A percentile compares a stretch with the other conserved stretches of the same genome.
These are phyloP conservation scores for Septoria petroselini DNA, from an alignment of 2,329 filamentous ascomycete species.

Conservation along the genomic window DNA sequence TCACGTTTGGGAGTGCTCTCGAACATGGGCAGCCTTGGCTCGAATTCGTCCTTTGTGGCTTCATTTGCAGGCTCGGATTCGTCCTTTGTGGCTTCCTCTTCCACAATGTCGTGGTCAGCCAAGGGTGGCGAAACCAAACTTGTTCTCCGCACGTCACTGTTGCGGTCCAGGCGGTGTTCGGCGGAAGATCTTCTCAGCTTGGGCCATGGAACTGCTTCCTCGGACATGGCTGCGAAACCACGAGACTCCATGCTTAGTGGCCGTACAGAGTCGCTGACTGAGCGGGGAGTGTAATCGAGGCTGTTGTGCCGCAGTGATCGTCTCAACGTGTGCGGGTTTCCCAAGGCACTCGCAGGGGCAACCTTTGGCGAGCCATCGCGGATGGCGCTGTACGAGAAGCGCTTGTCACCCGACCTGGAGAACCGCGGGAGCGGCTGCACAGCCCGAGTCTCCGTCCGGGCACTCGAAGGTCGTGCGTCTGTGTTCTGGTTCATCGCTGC, in stretches of 20 bases:
- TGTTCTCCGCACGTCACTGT: slow-evolving; percentile 23
- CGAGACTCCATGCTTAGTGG: slow-evolving; percentile 18
- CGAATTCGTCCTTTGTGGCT: slow-evolving; percentile 1
- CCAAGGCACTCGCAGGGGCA: slow-evolving; percentile 15
- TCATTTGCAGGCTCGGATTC: slow-evolving; percentile 9
- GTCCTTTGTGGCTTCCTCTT: slow-evolving; percentile 7
- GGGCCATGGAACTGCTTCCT: slow-evolving; percentile 12
- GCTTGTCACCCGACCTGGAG: slow-evolving; percentile 15
- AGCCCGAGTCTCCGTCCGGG: slow-evolving; percentile 1
- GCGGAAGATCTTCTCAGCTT: slow-evolving; percentile 23
- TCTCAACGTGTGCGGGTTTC: slow-evolving; percentile 21
- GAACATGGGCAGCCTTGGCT: not conserved
- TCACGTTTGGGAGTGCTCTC: slow-evolving; percentile 11
- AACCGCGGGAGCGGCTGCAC: slow-evolving; percentile 5
- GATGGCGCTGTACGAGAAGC: slow-evolving; percentile 17
- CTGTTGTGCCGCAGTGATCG: slow-evolving; percentile 21
- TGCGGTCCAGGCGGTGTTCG: slow-evolving; percentile 24
- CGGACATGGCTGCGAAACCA: not conserved
- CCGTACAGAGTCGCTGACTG: slow-evolving; percentile 13
- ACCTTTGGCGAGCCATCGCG: slow-evolving; percentile 12
- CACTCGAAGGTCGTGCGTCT: slow-evolving; percentile 4
- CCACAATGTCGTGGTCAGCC: slow-evolving; percentile 1
- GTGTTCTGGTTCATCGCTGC: not conserved
- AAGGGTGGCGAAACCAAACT: slow-evolving; percentile 16
- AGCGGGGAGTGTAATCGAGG: slow-evolving; percentile 16